These are phyloP conservation scores for Neurospora africana DNA, from an alignment of 495 filamentous ascomycete species.

Conservation along the genomic window DNA sequence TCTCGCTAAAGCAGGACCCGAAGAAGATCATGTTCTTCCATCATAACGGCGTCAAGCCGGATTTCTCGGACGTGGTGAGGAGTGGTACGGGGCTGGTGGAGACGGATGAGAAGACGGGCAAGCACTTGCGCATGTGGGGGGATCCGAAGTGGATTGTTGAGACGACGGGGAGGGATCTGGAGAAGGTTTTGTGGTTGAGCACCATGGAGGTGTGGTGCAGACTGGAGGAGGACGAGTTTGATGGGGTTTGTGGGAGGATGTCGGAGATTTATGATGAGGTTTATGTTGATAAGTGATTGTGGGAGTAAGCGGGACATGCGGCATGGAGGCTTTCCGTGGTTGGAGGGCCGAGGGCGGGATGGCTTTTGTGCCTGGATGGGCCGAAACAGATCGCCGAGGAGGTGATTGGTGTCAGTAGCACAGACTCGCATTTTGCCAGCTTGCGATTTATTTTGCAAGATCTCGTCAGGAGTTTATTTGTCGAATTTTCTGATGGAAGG, in stretches of 20 bases:
- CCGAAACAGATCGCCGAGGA: not conserved
- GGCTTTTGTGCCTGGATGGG: not conserved
- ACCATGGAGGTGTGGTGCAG: constrained; percentile 35
- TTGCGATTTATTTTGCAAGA: not conserved
- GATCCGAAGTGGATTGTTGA: constrained; percentile 25
- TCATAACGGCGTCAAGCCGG: constrained; percentile 45
- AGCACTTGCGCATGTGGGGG: constrained; percentile 15
- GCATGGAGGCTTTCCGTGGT: not conserved
- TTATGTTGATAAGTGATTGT: constrained; percentile 1
- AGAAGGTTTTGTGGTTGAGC: constrained; percentile 40
- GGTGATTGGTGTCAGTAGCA: not conserved
- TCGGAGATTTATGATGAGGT: constrained; percentile 2
- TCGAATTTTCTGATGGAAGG: not conserved
- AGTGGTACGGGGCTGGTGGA: not conserved
- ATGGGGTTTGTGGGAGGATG: constrained; percentile 9
- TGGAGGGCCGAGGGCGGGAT: not conserved
- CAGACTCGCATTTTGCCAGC: not conserved
- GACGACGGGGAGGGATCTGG: constrained; percentile 34
- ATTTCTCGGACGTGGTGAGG: constrained; percentile 24
- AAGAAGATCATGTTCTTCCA: constrained; percentile 41
- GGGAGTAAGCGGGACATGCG: not conserved
- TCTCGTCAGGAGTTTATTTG: not conserved
- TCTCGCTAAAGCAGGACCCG: constrained; percentile 12
- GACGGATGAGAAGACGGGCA: constrained; percentile 7
- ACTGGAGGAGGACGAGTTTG: not conserved